A percentile compares a stretch with the other conserved stretches of the same genome.
Evolutionary conservation across 306 rosid genomes (phyloP).

Genomic region (Vigna hirtella): DNA sequence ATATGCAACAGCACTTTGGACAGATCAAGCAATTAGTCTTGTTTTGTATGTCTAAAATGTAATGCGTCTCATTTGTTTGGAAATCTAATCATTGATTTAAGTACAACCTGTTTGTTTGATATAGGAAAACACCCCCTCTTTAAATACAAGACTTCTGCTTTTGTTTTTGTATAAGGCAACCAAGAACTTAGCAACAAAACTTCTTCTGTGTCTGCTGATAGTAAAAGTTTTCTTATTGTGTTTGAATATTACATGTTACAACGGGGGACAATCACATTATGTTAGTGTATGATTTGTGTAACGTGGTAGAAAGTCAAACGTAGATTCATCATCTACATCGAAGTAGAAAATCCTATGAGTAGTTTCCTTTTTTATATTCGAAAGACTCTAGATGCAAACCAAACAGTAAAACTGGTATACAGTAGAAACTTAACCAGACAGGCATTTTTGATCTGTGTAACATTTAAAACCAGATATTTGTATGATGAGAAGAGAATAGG

Average conservation of each 20-base stretch:
- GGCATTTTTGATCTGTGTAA: not conserved
- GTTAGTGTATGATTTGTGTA: too few species aligned
- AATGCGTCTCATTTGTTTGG: not conserved
- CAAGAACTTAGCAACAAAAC: not conserved
- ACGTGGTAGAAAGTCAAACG: too few species aligned
- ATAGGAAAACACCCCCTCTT: not conserved
- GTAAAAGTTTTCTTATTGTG: not conserved
- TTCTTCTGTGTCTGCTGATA: not conserved
- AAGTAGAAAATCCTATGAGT: too few species aligned
- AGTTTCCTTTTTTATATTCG: too few species aligned
- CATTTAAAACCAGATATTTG: slow-evolving; percentile 18
- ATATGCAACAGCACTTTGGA: slow-evolving; percentile 26
- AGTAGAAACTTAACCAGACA: not conserved
- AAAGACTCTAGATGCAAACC: too few species aligned
- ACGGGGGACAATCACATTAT: not conserved
- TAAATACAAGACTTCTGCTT: too few species aligned
- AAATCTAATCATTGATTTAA: not conserved
- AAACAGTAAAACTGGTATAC: too few species aligned
- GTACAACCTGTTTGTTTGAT: not conserved
- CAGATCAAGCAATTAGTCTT: slow-evolving; percentile 9
- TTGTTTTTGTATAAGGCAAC: too few species aligned
- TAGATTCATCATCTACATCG: too few species aligned
- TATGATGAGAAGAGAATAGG: slow-evolving; percentile 4
- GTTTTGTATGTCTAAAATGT: not conserved
- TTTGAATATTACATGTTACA: not conserved